Conservation (phyloP, 192 early-diverging fungal genomes). For the Jimgerdemannia lactiflua region DNA sequence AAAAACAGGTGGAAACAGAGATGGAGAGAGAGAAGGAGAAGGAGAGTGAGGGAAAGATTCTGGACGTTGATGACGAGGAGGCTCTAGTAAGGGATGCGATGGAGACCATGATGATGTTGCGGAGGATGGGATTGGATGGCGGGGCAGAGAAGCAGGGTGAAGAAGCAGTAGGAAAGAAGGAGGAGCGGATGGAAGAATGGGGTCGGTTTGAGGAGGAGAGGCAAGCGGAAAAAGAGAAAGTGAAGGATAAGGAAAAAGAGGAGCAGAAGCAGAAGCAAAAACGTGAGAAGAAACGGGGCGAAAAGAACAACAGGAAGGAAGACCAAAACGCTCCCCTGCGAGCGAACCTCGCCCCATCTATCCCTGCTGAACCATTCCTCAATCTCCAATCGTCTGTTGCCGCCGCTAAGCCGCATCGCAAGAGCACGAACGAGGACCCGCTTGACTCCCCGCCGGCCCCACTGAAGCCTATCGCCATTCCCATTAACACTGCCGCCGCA, state of each 20-base stretch:
- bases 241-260: not conserved
- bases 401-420: too few species aligned
- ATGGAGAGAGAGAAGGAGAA: conserved; percentile 6
- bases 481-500: too few species aligned
- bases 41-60: conserved; percentile 12
- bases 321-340: not conserved
- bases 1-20: not conserved
- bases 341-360: too few species aligned
- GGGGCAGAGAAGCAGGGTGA: not conserved
- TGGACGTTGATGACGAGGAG: conserved; percentile 20
- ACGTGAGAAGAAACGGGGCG: conserved; percentile 7
- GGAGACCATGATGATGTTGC: conserved; percentile 38
- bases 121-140: conserved; percentile 22
- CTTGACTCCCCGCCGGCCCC: too few species aligned
- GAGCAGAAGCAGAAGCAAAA: conserved; percentile 4
- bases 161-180: not conserved
- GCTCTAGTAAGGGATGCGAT: conserved; percentile 20
- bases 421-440: too few species aligned
- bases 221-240: conserved; percentile 7
- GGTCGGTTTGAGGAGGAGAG: conserved; percentile 12
- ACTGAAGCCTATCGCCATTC: too few species aligned
- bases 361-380: too few species aligned
- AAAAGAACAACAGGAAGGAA: conserved; percentile 13
- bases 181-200: not conserved
- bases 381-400: too few species aligned